phyloP scores from a whole-genome alignment of 1,139 yeast species.

The Petasospora rhodanensis region DNA sequence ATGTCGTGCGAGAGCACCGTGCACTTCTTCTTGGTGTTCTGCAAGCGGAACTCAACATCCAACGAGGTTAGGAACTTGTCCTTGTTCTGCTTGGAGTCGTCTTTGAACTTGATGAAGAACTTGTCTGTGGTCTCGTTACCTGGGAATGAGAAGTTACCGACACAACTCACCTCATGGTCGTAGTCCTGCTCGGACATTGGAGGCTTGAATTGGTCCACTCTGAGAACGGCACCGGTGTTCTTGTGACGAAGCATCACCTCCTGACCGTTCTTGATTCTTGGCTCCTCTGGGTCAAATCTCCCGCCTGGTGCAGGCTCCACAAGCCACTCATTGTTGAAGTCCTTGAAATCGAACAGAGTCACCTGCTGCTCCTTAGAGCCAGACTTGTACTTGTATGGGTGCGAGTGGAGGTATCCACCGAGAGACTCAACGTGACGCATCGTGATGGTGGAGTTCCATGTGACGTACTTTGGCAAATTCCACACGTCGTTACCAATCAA shows the following conservation, averaged over 20 bases:
- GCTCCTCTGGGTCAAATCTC: constrained; percentile 21
- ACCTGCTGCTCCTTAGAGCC: constrained; percentile 69
- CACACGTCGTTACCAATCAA: constrained; percentile 40
- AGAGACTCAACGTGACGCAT: constrained; percentile 56
- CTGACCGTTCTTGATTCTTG: constrained; percentile 45
- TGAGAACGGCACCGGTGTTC: constrained; percentile 53
- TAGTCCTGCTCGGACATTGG: constrained; percentile 81
- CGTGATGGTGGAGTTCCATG: constrained; percentile 63
- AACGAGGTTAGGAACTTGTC: constrained; percentile 17
- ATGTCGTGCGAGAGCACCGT: constrained; percentile 56
- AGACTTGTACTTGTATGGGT: constrained; percentile 44
- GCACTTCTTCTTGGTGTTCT: constrained; percentile 59
- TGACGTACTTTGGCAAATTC: constrained; percentile 44
- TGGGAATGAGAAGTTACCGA: constrained; percentile 44
- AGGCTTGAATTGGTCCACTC: constrained; percentile 55
- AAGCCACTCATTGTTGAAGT: constrained; percentile 61
- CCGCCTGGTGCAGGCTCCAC: constrained; percentile 39
- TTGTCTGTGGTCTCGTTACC: constrained; percentile 52
- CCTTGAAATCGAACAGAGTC: constrained; percentile 51
- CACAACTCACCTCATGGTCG: constrained; percentile 65
- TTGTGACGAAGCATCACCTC: constrained; percentile 59
- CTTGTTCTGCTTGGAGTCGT: constrained; percentile 7
- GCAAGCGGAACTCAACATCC: constrained; percentile 42
- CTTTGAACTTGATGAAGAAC: constrained; percentile 40
- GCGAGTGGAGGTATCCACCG: constrained; percentile 69